phyloP scores from a whole-genome alignment of 2,329 filamentous ascomycete genomes.

The Teratosphaeria epicoccoides region DNA sequence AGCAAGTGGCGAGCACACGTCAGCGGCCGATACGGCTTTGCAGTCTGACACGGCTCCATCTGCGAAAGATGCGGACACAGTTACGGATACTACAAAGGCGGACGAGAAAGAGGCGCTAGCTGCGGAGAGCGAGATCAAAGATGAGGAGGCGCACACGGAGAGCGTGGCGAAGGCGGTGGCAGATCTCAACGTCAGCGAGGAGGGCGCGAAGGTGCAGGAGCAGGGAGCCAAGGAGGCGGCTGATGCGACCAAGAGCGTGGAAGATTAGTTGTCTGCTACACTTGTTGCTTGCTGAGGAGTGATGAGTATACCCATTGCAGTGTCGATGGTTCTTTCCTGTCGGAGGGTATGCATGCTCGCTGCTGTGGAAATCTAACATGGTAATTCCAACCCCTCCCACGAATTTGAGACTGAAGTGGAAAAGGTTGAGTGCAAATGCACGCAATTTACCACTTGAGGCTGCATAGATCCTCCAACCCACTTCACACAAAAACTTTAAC shows the following conservation, averaged over 20 bases:
- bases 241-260: conserved; percentile 28
- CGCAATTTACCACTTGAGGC: no score
- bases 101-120: background rate
- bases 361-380: no score
- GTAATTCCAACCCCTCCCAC: no score
- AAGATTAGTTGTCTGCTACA: conserved; percentile 20
- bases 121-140: background rate
- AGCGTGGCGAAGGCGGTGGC: conserved; percentile 4
- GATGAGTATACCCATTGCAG: background rate
- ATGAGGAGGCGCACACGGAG: background rate
- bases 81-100: background rate
- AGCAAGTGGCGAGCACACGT: conserved; percentile 13
- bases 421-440: no score
- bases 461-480: no score
- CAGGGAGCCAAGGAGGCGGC: conserved; percentile 19
- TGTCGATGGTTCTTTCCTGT: background rate
- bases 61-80: conserved; percentile 1
- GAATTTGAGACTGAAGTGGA: no score
- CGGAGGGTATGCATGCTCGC: background rate
- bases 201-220: conserved; percentile 16
- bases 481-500: no score
- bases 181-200: conserved; percentile 4
- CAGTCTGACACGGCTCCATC: conserved; percentile 26
- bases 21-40: conserved; percentile 17
- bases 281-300: background rate